Evolutionary conservation across 352 stramenopile genomes (phyloP), one percentile per base, ranked within the genome.

Genomic region (Globisporangium recalcitrans): DNA sequence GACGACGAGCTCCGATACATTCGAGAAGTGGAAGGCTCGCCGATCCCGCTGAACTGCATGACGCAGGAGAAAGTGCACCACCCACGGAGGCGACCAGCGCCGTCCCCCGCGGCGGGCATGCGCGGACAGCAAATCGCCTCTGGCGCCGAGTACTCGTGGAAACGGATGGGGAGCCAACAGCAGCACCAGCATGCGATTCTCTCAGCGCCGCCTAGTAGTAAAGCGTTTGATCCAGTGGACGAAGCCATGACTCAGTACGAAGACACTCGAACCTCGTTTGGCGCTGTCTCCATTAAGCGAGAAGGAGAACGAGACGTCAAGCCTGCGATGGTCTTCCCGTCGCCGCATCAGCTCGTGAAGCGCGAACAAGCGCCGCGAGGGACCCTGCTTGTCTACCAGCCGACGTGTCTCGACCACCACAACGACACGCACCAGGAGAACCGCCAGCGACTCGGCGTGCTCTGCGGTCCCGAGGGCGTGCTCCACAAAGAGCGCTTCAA

Each of bases 351-450:
- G 5, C 65, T 70, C 22, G 22, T 77, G 14, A 62, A 78, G 29
- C 54, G 67, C 14, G 68, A 80, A 44, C 13, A 44, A 46, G 22
- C 59, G 11, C 54, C 51, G 6, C 3, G 16, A 8, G 74, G 75
- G 14, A 88, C 80, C 9, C 51, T 88, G 46, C 56, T 90, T 27
- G 78, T 90, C 59, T 90, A 85, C 63, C 80, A 90, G 48, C 80
- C 78, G 2, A 84, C 78, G 31, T 88, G 80, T 63, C 61, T 90
- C 14, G 81, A 90, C 64, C 81, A 88, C 63, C 81, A 90, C 65
- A 90, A 86, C 64, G 78, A 87, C 70, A 73, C 62, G n/a, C 78
- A 90, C 56, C 78, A 90, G 55, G 78, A 90, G 64, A 90, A 80
- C 47, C 75, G 81, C 10, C 68, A 80, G 58, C 77, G 81, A 1